A percentile compares a stretch with the other conserved stretches of the same genome.
phyloP scores from a whole-genome alignment of 345 rosid species.

The Eucalyptus sp. region DNA sequence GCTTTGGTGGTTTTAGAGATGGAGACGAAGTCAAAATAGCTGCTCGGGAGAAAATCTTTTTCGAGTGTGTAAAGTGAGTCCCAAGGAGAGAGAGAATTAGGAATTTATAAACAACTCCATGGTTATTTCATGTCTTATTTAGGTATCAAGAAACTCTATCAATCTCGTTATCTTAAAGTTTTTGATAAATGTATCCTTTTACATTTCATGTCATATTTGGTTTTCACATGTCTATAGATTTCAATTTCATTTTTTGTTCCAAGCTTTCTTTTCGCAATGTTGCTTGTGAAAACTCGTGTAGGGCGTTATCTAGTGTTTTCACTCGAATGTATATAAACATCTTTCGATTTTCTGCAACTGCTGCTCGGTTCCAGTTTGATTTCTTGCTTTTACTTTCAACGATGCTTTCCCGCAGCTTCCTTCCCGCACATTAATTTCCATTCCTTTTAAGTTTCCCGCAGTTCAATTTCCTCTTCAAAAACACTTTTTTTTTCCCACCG shows the following conservation, averaged over 20 bases:
- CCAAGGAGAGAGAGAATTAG: accelerated
- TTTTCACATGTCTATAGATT: not conserved
- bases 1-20: not conserved
- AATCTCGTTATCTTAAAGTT: accelerated
- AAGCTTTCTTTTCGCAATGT: not conserved
- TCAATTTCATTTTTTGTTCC: not conserved
- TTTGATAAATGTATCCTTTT: not conserved
- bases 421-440: not conserved
- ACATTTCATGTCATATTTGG: not conserved
- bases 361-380: not conserved
- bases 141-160: not conserved
- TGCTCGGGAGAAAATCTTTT: accelerated
- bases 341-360: not conserved
- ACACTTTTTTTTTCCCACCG: not conserved
- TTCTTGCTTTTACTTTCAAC: not conserved
- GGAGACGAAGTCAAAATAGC: accelerated
- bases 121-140: not conserved
- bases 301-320: not conserved
- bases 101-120: not conserved
- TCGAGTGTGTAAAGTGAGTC: not conserved
- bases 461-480: not conserved
- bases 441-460: not conserved
- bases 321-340: not conserved
- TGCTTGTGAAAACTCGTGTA: accelerated
- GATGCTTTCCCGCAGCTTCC: not conserved